Percentiles rank a stretch among this genome's conserved stretches.
Evolutionary conservation across 345 rosid genomes (phyloP).

Genomic region (Populus davidiana): DNA sequence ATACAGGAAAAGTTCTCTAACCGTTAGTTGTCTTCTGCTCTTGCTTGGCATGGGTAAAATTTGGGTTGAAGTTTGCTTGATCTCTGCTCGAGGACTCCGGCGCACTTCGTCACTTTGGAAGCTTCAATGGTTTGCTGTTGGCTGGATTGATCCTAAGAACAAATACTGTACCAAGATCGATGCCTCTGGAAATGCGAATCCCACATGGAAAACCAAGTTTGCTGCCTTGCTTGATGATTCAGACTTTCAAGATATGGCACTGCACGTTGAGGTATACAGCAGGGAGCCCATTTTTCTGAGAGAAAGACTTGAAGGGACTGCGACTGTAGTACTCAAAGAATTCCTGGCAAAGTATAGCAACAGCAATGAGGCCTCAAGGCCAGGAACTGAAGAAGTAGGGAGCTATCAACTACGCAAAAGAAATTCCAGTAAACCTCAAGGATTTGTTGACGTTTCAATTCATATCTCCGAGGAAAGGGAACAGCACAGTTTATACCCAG

Average conservation of each 20-base stretch:
- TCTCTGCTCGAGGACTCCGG: conserved; percentile 75
- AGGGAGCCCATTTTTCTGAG: conserved; percentile 85
- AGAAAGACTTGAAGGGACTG: conserved; percentile 72
- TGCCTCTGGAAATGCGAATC: conserved; percentile 63
- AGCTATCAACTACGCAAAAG: conserved; percentile 77
- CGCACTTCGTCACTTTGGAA: conserved; percentile 66
- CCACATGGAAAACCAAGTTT: conserved; percentile 82
- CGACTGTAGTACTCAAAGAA: conserved; percentile 64
- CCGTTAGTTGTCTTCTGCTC: conserved; percentile 8
- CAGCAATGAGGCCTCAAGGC: conserved; percentile 29
- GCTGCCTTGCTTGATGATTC: conserved; percentile 52
- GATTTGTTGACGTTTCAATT: conserved; percentile 76
- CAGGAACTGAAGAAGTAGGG: conserved; percentile 51
- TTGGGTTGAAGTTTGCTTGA: conserved; percentile 60
- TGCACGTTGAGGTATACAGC: conserved; percentile 73
- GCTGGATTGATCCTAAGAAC: conserved; percentile 80
- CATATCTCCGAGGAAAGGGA: conserved; percentile 51
- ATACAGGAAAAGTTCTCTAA: neutral
- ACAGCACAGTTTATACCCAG: conserved; percentile 36
- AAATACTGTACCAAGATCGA: conserved; percentile 83
- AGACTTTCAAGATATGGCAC: conserved; percentile 35
- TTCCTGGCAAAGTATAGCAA: conserved; percentile 49
- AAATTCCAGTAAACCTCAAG: conserved; percentile 61
- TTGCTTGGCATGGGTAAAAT: conserved; percentile 57
- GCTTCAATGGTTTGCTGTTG: conserved; percentile 91